Percentiles rank a stretch among this genome's conserved stretches.
Evolutionary conservation across 192 early-diverging fungal genomes (phyloP).

Genomic region (Pilaira anomala): DNA sequence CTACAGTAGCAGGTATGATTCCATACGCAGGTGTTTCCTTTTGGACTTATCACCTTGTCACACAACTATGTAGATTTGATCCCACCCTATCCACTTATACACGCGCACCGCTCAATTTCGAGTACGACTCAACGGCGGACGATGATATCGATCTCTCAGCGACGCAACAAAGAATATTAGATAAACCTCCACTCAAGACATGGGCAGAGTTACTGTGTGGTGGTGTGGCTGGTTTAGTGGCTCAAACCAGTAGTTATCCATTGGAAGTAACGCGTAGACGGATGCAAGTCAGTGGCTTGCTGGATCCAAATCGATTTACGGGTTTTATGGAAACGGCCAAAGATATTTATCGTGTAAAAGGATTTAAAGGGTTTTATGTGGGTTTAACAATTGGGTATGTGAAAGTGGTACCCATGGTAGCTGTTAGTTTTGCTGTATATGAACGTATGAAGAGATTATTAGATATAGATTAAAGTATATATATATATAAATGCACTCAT

Average conservation of each 20-base stretch:
- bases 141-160: slow-evolving; percentile 13
- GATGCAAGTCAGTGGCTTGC: slow-evolving; percentile 77
- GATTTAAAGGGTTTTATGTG: slow-evolving; percentile 88
- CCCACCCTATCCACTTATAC: slow-evolving; percentile 38
- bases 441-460: slow-evolving; percentile 69
- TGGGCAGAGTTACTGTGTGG: slow-evolving; percentile 82
- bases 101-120: slow-evolving; percentile 15
- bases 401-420: slow-evolving; percentile 93
- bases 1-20: slow-evolving; percentile 88
- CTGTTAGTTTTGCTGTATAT: slow-evolving; percentile 86
- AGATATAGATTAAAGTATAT: slow-evolving; percentile 52
- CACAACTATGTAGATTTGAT: slow-evolving; percentile 53
- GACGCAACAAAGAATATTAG: slow-evolving; percentile 12
- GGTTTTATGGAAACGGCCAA: slow-evolving; percentile 55
- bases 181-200: slow-evolving; percentile 54
- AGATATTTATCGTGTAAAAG: slow-evolving; percentile 64
- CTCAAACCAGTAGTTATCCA: slow-evolving; percentile 88
- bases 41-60: slow-evolving; percentile 78
- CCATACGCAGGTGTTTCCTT: slow-evolving; percentile 97
- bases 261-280: slow-evolving; percentile 79
- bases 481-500: too few species aligned
- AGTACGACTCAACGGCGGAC: slow-evolving; percentile 22
- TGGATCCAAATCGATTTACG: slow-evolving; percentile 47
- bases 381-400: slow-evolving; percentile 95
- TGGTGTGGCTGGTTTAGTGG: slow-evolving; percentile 79